phyloP scores from a whole-genome alignment of 2,329 filamentous ascomycete species.

The Cyphellophora europaea region DNA sequence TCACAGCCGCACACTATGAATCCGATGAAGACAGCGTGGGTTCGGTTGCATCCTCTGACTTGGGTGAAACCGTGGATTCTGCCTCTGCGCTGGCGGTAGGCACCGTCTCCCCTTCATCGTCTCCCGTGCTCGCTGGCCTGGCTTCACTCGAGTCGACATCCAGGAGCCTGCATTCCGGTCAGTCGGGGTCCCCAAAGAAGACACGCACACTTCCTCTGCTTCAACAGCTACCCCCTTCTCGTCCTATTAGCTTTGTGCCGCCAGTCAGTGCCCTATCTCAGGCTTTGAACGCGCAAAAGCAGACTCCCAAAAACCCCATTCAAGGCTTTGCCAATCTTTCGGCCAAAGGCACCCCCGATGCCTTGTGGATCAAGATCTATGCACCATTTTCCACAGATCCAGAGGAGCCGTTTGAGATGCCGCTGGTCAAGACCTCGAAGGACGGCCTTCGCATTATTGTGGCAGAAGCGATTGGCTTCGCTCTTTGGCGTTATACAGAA shows the following conservation, averaged over 20 bases:
- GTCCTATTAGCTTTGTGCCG: conserved; percentile 50
- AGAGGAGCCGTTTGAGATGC: conserved; percentile 48
- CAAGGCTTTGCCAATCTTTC: conserved; percentile 52
- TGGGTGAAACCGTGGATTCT: conserved; percentile 46
- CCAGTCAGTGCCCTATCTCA: conserved; percentile 50
- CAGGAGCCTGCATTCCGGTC: conserved; percentile 22
- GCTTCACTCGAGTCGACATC: conserved; percentile 22
- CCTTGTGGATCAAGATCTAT: conserved; percentile 56
- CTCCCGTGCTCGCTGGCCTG: conserved; percentile 35
- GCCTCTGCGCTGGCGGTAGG: conserved; percentile 45
- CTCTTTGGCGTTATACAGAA: conserved; percentile 53
- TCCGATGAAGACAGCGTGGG: conserved; percentile 39
- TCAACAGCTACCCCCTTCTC: conserved; percentile 49
- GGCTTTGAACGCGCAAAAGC: conserved; percentile 47
- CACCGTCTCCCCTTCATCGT: conserved; percentile 33
- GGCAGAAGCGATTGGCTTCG: conserved; percentile 53
- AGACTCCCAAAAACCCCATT: conserved; percentile 50
- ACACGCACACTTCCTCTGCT: conserved; percentile 35
- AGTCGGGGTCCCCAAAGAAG: conserved; percentile 44
- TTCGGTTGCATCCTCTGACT: conserved; percentile 43
- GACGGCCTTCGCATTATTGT: conserved; percentile 47
- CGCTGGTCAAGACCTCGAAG: conserved; percentile 46
- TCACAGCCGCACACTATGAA: conserved; percentile 31
- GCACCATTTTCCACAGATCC: conserved; percentile 49
- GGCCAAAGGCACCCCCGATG: conserved; percentile 50